Base-by-base conservation (phyloP, 1,284 basidiomycete species). In the Ustilago crameri region DNA sequence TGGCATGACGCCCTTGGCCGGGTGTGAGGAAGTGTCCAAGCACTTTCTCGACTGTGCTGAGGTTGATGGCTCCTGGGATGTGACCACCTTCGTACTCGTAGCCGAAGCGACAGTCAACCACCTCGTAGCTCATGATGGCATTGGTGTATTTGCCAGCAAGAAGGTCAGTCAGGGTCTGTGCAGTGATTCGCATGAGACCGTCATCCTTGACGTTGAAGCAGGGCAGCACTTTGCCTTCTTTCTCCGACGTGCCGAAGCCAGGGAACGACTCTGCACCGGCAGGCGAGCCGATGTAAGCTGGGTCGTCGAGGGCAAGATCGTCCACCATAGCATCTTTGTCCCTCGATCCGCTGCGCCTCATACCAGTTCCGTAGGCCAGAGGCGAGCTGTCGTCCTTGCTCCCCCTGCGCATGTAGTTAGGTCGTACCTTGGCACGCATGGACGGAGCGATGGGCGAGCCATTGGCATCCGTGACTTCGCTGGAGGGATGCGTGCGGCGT, bases 31-130 rank as follows among this genome's bases (percentile, higher is more conserved):
- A 85, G 55, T 93, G 87, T 38, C 91, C 89, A 79, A 96, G 93
- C 26, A 97, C 88, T 48, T 88, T 89, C 35, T 88, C 85, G 12
- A 90, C 89, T n/a, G 90, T 92, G 82, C 92, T 92, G 78, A 98
- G 89, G 83, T 98, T 98, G 84, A 95, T 87, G 2, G 96, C 95
- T 17, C 93, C 92, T 4, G 88, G 88, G 65, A 98, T 90, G 85
- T 98, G 95, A 0, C 95, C 96, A 12, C 95, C 95, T 48, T 88
- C 87, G 83, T 91, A 97, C 85, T 99, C 96, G 82, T 97, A 99
- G 72, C 93, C 93, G 84, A 98, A 99, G 26, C 95, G 91, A 84
- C 96, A 98, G 85, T 99, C 95, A 78, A 99, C 90, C 55, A 99
- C 85, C 67, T 77, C 75, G 54, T 54, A 81, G 35, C 58, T 59